Base-by-base conservation (phyloP, 2,329 filamentous ascomycete genomes). In the Dothideomycetes sp. region DNA sequence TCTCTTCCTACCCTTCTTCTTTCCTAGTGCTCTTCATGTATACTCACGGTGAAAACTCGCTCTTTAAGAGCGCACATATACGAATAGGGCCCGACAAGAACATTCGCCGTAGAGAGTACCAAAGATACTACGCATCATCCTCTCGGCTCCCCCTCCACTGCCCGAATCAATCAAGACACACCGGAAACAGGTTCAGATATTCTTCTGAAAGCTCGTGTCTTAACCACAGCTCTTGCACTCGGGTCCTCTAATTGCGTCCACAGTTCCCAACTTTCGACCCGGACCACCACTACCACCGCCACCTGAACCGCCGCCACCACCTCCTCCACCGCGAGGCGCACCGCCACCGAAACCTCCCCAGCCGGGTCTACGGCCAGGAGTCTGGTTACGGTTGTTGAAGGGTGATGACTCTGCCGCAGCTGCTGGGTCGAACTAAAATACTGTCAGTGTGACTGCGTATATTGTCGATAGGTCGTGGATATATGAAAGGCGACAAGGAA, bases 241-340 rank as follows among this genome's bases (percentile, higher is more conserved):
- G 7, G 44, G 44, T 3, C 44, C 44, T 22, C 44, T 29, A 11
- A 45, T 24, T 24, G 43, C 53, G 36, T 68, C 69, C 18, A 75
- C 52, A 56, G 63, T 69, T 2, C 73, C 73, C 51, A 77, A 76
- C 15, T 61, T 56, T 38, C 64, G 61, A 0, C 72, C 73, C 41
- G 65, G 69, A 15, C 61, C 53, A 32, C 72, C 67, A 5, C 60
- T 63, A 1, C 28, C 54, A 15, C 55, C 51, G 10, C 59, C 55
- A 34, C 51, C 51, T 16, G 55, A 51, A 18, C 55, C 52, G 10
- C 51, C 49, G 27, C 47, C 47, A 13, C 53, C 49, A 18, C 60
- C 52, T 35, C 53, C 46, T 28, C 52, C 46, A 12, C 60, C 52
- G 34, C 53, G 46, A 29, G 51, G 51, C 48, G 57, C 54, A 11